These are phyloP conservation scores for Aureoboletus auriporus DNA, from an alignment of 768 basidiomycete genomes.

Conservation along the genomic window DNA sequence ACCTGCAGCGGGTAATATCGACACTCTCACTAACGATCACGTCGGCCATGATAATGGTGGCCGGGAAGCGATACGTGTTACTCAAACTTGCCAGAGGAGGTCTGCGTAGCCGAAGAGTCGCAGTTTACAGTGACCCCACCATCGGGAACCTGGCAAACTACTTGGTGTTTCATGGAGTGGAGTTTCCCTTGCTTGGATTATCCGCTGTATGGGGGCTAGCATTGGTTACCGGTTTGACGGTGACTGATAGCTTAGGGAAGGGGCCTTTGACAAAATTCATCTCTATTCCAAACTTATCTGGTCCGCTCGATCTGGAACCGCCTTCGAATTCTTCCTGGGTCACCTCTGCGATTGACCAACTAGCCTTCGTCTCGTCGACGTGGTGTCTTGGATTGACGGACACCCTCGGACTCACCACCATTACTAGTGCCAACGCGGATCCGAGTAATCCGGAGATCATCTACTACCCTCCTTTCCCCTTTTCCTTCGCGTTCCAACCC, in stretches of 20 bases:
- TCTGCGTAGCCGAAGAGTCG: conserved; percentile 9
- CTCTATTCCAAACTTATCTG: neutral
- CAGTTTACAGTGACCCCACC: conserved; percentile 8
- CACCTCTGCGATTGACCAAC: neutral
- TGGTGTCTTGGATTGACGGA: no score
- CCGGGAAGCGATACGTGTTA: conserved; percentile 14
- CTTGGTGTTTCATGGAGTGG: conserved; percentile 2
- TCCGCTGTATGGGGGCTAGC: conserved; percentile 11
- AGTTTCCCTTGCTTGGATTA: conserved; percentile 9
- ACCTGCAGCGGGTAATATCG: conserved; percentile 8
- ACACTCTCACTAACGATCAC: conserved; percentile 11
- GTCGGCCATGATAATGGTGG: conserved; percentile 15
- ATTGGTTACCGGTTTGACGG: conserved; percentile 11
- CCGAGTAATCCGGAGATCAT: no score
- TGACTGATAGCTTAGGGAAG: conserved; percentile 5
- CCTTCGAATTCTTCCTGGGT: neutral
- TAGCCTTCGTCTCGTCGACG: neutral
- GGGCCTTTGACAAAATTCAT: neutral
- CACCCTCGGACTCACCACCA: no score
- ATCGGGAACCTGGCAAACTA: conserved; percentile 9
- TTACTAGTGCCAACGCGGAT: no score
- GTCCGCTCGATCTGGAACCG: conserved; percentile 4
- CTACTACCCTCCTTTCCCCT: conserved; percentile 14
- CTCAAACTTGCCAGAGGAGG: conserved; percentile 6
- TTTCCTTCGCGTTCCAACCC: no score